phyloP scores from a whole-genome alignment of 2,329 filamentous ascomycete genomes.

The Malbranchea zuffiana region DNA sequence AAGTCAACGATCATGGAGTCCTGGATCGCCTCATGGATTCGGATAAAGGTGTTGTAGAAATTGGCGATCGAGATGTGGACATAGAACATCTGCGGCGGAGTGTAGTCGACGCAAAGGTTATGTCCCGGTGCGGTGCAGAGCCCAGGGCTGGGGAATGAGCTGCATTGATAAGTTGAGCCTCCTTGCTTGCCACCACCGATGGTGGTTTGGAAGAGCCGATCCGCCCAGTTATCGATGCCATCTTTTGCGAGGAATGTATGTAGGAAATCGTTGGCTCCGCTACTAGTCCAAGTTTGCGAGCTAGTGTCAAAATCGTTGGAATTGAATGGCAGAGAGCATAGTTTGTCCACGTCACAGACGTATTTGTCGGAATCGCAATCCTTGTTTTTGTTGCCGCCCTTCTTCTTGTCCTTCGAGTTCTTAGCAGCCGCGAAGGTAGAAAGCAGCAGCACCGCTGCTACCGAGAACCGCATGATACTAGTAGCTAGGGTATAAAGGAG shows the following conservation, averaged over 20 bases:
- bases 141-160: constrained; percentile 1
- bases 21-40: constrained; percentile 5
- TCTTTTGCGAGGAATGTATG: neutral
- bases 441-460: too few species aligned
- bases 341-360: neutral
- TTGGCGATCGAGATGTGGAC: constrained; percentile 4
- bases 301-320: neutral
- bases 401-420: too few species aligned
- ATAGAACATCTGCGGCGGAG: constrained; percentile 1
- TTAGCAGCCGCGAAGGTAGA: too few species aligned
- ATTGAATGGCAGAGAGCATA: neutral
- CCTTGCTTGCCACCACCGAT: constrained; percentile 1
- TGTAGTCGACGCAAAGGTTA: constrained; percentile 1
- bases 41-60: constrained; percentile 4
- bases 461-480: too few species aligned
- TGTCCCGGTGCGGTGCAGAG: constrained; percentile 1
- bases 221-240: neutral
- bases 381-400: neutral
- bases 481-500: too few species aligned
- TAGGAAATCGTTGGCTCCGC: neutral
- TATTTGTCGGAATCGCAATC: neutral
- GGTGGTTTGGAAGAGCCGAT: neutral
- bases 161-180: constrained; percentile 1
- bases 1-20: constrained; percentile 1
- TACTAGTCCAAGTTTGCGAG: neutral